phyloP scores from a whole-genome alignment of 768 basidiomycete species.

The Lactifluus piperatus region DNA sequence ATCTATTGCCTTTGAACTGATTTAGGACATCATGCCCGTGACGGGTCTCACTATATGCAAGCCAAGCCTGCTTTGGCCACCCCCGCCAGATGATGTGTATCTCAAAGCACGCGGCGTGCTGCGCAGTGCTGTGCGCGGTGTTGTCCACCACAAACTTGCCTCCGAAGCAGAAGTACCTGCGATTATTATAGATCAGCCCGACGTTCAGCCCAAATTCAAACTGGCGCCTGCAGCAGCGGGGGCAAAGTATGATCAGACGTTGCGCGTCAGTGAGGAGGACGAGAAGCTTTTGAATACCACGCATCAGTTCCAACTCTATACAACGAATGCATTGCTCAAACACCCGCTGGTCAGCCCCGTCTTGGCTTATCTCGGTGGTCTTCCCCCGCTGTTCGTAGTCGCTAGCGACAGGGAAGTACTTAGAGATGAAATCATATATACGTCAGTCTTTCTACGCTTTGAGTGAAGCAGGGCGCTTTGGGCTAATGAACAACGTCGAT shows the following conservation, averaged over 20 bases:
- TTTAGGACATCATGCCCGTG: conserved; percentile 66
- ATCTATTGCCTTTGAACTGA: neutral
- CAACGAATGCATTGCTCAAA: conserved; percentile 63
- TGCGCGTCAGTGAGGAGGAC: conserved; percentile 35
- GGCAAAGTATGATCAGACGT: conserved; percentile 30
- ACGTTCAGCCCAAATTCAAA: conserved; percentile 18
- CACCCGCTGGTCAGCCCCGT: conserved; percentile 83
- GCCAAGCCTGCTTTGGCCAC: conserved; percentile 72
- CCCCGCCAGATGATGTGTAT: conserved; percentile 56
- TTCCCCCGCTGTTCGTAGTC: conserved; percentile 80
- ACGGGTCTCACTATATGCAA: conserved; percentile 72
- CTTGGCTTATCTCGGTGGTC: conserved; percentile 76
- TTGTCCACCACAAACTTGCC: conserved; percentile 28
- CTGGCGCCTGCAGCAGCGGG: neutral
- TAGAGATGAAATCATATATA: conserved; percentile 84
- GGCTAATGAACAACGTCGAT: neutral
- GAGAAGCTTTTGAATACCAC: conserved; percentile 48
- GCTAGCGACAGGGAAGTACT: conserved; percentile 87
- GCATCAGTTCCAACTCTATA: conserved; percentile 79
- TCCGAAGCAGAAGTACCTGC: neutral
- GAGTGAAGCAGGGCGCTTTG: neutral
- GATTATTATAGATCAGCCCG: neutral
- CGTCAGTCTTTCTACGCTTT: conserved; percentile 30
- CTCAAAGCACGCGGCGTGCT: conserved; percentile 46
- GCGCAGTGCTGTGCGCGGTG: conserved; percentile 45